These are phyloP conservation scores for Pseudogymnoascus sp. DNA, from an alignment of 2,329 filamentous ascomycete species.

Conservation along the genomic window DNA sequence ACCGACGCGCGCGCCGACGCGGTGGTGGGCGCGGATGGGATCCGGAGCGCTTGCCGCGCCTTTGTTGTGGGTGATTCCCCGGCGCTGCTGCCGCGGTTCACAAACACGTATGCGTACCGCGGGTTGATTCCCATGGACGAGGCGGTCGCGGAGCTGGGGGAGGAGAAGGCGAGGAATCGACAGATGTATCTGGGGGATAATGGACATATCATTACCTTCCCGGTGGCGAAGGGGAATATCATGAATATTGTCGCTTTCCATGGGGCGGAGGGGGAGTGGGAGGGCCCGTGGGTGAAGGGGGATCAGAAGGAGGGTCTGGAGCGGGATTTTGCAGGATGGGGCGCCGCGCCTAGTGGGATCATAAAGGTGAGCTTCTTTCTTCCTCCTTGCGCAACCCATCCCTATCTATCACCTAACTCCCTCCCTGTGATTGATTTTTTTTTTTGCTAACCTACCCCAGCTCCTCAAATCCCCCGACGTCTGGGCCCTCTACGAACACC, in stretches of 20 bases:
- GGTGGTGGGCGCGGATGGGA: conserved; percentile 54
- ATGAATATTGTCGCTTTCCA: conserved; percentile 48
- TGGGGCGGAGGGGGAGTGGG: conserved; percentile 34
- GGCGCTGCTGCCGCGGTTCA: not conserved
- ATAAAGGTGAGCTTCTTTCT: conserved; percentile 16
- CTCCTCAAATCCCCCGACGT: conserved; percentile 42
- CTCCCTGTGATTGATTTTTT: too few species aligned
- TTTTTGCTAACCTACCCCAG: not conserved
- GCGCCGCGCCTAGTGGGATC: conserved; percentile 20
- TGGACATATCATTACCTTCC: conserved; percentile 52
- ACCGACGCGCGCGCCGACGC: conserved; percentile 32
- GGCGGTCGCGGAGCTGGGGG: conserved; percentile 39
- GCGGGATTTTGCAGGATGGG: conserved; percentile 35
- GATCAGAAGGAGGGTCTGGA: conserved; percentile 34
- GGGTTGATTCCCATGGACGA: conserved; percentile 48
- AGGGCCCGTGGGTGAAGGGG: conserved; percentile 31
- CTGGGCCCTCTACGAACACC: conserved; percentile 49
- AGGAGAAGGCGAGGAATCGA: conserved; percentile 37
- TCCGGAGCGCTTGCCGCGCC: conserved; percentile 45
- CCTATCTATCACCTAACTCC: not conserved
- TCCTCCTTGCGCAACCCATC: not conserved
- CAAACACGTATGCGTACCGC: conserved; percentile 50
- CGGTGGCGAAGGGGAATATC: conserved; percentile 42
- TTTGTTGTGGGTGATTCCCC: conserved; percentile 39
- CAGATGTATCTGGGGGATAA: conserved; percentile 48